A percentile compares a stretch with the other conserved stretches of the same genome.
Evolutionary conservation across 2,329 filamentous ascomycete species (phyloP).

Genomic region (Cordyceps cateniannulata): DNA sequence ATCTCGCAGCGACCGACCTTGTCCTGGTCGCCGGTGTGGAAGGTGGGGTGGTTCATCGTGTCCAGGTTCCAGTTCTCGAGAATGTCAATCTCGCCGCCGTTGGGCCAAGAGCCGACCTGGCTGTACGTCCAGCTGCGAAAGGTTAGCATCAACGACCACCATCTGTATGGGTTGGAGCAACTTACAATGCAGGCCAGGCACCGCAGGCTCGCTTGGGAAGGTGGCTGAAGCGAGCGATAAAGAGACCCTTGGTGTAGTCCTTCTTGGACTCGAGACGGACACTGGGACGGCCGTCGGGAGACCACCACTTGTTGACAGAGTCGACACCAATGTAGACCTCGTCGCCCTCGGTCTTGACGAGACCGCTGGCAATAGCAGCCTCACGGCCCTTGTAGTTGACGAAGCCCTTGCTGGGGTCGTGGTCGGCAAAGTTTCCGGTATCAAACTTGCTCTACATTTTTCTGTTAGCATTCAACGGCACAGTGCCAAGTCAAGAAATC

Average conservation of each 20-base stretch:
- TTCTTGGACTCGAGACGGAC: constrained; percentile 60
- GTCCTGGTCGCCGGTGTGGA: constrained; percentile 42
- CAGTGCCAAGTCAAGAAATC: neutral
- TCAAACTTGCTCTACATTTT: constrained; percentile 10
- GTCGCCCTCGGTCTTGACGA: constrained; percentile 26
- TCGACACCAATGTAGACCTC: constrained; percentile 37
- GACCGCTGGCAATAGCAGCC: constrained; percentile 28
- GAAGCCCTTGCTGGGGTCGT: constrained; percentile 59
- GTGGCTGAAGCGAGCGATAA: constrained; percentile 63
- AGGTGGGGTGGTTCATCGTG: constrained; percentile 47
- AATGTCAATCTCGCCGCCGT: constrained; percentile 59
- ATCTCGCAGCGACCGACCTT: constrained; percentile 31
- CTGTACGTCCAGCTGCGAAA: constrained; percentile 40
- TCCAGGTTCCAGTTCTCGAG: constrained; percentile 59
- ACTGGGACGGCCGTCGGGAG: constrained; percentile 40
- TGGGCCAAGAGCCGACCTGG: constrained; percentile 47
- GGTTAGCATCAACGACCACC: neutral
- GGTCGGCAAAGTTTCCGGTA: constrained; percentile 17
- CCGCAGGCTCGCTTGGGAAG: constrained; percentile 62
- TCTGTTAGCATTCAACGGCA: neutral
- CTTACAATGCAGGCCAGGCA: constrained; percentile 64
- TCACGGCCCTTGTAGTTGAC: constrained; percentile 44
- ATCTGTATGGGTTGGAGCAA: neutral
- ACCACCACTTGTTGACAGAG: constrained; percentile 15
- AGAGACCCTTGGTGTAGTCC: constrained; percentile 57